Evolutionary conservation across 495 filamentous ascomycete species (phyloP).

Genomic region (Antarctomyces pellizariae): DNA sequence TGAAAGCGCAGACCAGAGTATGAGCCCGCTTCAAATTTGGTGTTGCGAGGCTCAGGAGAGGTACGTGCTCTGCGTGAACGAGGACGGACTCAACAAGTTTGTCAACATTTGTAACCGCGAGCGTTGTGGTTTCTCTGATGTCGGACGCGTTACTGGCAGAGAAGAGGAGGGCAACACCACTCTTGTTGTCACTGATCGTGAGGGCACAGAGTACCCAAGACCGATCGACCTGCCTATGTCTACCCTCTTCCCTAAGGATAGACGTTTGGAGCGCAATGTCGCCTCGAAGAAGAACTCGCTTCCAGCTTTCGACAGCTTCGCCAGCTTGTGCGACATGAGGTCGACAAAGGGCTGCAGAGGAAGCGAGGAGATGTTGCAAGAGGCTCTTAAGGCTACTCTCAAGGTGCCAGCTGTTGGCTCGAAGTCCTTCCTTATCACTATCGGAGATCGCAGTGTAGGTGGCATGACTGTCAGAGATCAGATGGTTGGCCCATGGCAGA

Average conservation of each 20-base stretch:
- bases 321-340: slow-evolving; percentile 12
- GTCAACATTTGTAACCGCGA: slow-evolving; percentile 53
- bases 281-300: slow-evolving; percentile 45
- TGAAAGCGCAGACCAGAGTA: slow-evolving; percentile 67
- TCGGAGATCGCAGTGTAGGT: slow-evolving; percentile 77
- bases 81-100: slow-evolving; percentile 60
- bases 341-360: too few species aligned
- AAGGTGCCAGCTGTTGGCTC: slow-evolving; percentile 74
- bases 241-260: slow-evolving; percentile 74
- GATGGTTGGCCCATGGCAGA: slow-evolving; percentile 92
- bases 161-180: slow-evolving; percentile 36
- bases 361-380: slow-evolving; percentile 41
- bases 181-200: slow-evolving; percentile 60
- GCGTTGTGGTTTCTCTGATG: slow-evolving; percentile 82
- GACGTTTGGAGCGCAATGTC: slow-evolving; percentile 62
- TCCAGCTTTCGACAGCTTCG: slow-evolving; percentile 42
- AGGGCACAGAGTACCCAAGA: slow-evolving; percentile 48
- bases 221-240: slow-evolving; percentile 86
- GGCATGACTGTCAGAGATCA: slow-evolving; percentile 78
- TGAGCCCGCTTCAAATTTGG: slow-evolving; percentile 94
- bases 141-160: slow-evolving; percentile 50
- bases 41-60: slow-evolving; percentile 52
- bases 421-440: slow-evolving; percentile 93
- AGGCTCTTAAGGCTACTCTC: slow-evolving; percentile 62
- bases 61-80: slow-evolving; percentile 69